Conservation (phyloP, 768 basidiomycete genomes). For the Macrolepiota dolichaula region DNA sequence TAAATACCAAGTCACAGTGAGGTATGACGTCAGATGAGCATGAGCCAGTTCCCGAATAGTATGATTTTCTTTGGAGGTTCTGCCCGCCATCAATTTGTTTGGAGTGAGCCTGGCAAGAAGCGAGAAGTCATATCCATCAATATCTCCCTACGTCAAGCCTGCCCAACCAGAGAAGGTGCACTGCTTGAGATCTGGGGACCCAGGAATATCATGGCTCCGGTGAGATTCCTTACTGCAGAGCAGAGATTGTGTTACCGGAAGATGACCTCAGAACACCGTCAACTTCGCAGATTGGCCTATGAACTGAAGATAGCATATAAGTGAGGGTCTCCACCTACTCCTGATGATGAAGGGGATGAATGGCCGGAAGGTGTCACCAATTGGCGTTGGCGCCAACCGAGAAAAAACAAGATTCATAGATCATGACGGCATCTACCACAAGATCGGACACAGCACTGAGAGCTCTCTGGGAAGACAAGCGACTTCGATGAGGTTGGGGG, state of each 20-base stretch:
- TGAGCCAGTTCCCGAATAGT: not conserved
- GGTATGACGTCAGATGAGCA: slow-evolving; percentile 8
- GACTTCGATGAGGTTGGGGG: not conserved
- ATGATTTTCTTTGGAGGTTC: not conserved
- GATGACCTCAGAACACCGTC: not conserved
- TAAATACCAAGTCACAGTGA: not conserved
- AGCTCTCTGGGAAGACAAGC: not conserved
- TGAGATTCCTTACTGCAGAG: not conserved
- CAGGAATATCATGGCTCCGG: not conserved
- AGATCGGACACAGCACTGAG: not conserved
- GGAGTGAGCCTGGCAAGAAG: not conserved
- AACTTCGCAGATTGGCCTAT: not conserved
- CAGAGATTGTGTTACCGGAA: not conserved
- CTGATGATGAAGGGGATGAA: not conserved
- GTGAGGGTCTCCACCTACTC: slow-evolving; percentile 3
- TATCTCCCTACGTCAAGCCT: slow-evolving; percentile 2
- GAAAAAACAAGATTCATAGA: not conserved
- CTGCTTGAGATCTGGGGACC: not conserved
- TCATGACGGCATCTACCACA: not conserved
- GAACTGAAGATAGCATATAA: not conserved
- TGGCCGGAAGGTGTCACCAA: not conserved
- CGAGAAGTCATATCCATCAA: not conserved
- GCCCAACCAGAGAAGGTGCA: not conserved
- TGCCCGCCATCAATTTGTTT: slow-evolving; percentile 4
- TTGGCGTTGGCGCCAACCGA: not conserved